Base-by-base conservation (phyloP, 495 filamentous ascomycete species). In the Penicillium chermesinum region DNA sequence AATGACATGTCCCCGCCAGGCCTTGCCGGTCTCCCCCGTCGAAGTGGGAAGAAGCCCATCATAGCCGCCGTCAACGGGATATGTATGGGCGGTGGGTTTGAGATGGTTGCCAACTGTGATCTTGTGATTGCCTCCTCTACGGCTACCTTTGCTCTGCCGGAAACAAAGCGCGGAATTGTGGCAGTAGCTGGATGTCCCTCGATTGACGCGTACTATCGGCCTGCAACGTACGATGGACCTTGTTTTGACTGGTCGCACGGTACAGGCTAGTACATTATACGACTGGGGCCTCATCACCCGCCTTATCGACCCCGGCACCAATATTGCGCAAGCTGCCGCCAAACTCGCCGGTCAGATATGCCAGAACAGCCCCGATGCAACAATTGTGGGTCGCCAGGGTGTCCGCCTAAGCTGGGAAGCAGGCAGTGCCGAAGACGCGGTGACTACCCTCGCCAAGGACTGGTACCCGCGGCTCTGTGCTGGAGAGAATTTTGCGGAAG, bases 401-500 rank as follows among this genome's bases (percentile, higher is more conserved):
- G 51, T 91, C 34, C 81, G 80, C 62, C 54, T 82, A 57, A 80
- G 78, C 4, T 88, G 83, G 83, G 83, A 87, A 61, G 74, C 74
- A 12, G 61, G 78, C 0, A 81, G 81, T 7, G 82, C 80, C 39
- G 81, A 84, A 55, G 76, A 82, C 55, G 85, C 63, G 20, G 86
- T 81, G 16, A 71, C 76, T 48, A 56, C 73, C 14, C 52, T 87
- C 53, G 69, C 75, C 34, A 71, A 76, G 50, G 75, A 77, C 2
- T 74, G 79, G 77, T 90, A 78, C 58, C 63, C 53, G 42, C 63
- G 65, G 49, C 70, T 95, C 44, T 71, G 83, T 35, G 69, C 55
- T 14, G 88, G 86, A 13, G 78, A 83, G 58, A 93, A 93, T 70
- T 84, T 87, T 62, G 74, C 67, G 52, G 89, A 94, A 68, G 89